Evolutionary conservation across 495 filamentous ascomycete species (phyloP).

Genomic region (Astrocystis sublimbata): DNA sequence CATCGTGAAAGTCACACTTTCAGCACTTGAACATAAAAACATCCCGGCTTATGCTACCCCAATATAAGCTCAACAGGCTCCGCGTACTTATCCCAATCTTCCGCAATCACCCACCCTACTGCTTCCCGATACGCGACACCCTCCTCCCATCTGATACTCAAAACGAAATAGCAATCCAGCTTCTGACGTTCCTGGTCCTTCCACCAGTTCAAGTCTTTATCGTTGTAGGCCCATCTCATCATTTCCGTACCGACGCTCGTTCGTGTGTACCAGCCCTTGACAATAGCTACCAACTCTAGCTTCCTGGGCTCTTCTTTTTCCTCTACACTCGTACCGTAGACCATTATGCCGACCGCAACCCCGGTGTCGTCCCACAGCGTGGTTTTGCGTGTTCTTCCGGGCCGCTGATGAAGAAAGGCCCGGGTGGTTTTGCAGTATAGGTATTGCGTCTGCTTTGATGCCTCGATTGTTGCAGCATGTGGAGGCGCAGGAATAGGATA

Average conservation of each 20-base stretch:
- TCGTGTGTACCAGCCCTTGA: background rate
- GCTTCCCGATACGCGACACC: background rate
- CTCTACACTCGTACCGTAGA: background rate
- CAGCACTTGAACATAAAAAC: too few species aligned
- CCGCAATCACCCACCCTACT: background rate
- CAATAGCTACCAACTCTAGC: background rate
- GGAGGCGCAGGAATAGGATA: background rate
- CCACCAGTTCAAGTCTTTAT: slow-evolving; percentile 1
- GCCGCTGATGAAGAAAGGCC: background rate
- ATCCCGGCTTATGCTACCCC: too few species aligned
- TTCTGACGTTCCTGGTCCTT: background rate
- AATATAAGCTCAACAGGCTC: background rate
- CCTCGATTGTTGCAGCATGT: background rate
- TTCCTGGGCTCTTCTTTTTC: background rate
- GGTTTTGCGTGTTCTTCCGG: background rate
- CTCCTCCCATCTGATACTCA: slow-evolving; percentile 1
- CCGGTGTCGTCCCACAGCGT: background rate
- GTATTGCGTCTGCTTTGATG: background rate
- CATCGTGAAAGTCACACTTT: too few species aligned
- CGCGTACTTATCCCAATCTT: background rate
- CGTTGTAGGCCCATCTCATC: background rate
- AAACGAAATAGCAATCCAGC: slow-evolving; percentile 1
- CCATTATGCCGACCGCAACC: background rate
- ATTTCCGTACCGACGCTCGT: background rate
- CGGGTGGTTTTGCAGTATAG: slow-evolving; percentile 1